phyloP scores from a whole-genome alignment of 2,329 filamentous ascomycete genomes.

The Nannizziopsis barbatae region DNA sequence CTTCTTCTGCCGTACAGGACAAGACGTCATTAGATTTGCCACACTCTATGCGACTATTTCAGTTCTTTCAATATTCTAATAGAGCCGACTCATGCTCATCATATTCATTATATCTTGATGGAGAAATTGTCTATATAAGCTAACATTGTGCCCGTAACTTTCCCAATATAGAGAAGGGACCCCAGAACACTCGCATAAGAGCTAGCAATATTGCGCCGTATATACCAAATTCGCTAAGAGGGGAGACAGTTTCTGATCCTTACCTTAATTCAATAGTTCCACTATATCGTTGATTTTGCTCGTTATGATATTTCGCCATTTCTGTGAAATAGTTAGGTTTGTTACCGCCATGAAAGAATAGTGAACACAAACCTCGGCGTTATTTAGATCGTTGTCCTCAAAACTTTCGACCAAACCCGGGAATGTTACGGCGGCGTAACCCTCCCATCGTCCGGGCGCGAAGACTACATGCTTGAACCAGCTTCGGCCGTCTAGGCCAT shows the following conservation, averaged over 20 bases:
- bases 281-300: slow-evolving; percentile 27
- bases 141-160: no score
- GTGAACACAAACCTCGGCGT: slow-evolving; percentile 45
- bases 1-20: no score
- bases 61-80: no score
- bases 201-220: no score
- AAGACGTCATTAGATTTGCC: no score
- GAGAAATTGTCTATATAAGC: no score
- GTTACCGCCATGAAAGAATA: background rate
- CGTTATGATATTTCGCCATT: slow-evolving; percentile 32
- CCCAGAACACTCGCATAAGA: no score
- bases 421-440: slow-evolving; percentile 65
- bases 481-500: slow-evolving; percentile 62
- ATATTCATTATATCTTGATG: no score
- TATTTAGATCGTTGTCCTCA: slow-evolving; percentile 39
- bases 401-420: slow-evolving; percentile 54
- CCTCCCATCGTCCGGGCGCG: slow-evolving; percentile 82
- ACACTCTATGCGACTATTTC: no score
- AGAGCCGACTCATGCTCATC: no score
- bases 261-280: background rate
- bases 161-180: no score
- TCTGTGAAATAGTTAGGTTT: slow-evolving; percentile 21
- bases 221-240: background rate
- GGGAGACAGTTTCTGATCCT: background rate
- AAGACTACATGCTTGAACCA: slow-evolving; percentile 98